phyloP scores from a whole-genome alignment of 176 grass and related monocot species.

The Tuctoria greenei region DNA sequence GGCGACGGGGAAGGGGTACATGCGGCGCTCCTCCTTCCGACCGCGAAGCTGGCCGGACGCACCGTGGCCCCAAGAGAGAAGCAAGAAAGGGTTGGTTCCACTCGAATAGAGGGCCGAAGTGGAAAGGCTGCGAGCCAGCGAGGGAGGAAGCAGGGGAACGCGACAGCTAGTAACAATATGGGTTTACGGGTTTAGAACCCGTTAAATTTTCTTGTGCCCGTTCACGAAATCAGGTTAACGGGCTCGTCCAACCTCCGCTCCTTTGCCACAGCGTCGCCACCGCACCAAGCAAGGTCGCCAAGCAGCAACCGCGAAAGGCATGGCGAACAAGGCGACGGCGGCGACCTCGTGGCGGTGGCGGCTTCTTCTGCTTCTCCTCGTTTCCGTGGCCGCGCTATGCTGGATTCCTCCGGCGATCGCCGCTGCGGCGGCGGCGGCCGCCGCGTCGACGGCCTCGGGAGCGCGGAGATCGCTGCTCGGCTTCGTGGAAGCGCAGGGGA shows the following conservation, averaged over 20 bases:
- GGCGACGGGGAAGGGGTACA: slow-evolving; percentile 73
- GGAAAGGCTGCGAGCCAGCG: too few relatives aligned
- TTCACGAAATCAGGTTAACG: slow-evolving; percentile 16
- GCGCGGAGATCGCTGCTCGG: slow-evolving; percentile 60
- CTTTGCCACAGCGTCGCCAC: slow-evolving; percentile 21
- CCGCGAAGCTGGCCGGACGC: slow-evolving; percentile 87
- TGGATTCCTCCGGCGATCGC: slow-evolving; percentile 60
- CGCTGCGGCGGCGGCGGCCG: slow-evolving; percentile 26
- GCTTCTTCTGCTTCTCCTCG: slow-evolving; percentile 35
- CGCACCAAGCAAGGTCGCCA: slow-evolving; percentile 17
- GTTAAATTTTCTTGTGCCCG: not conserved
- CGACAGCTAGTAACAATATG: not conserved
- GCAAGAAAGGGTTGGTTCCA: slow-evolving; percentile 32
- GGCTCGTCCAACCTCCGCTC: slow-evolving; percentile 25
- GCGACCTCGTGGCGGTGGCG: slow-evolving; percentile 53
- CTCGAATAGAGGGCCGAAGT: slow-evolving; percentile 39
- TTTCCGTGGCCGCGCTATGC: slow-evolving; percentile 47
- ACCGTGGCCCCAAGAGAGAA: slow-evolving; percentile 89
- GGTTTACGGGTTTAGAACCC: not conserved
- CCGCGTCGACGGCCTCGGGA: slow-evolving; percentile 32
- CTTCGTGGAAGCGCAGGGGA: slow-evolving; percentile 76
- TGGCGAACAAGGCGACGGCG: slow-evolving; percentile 49
- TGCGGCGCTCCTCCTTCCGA: slow-evolving; percentile 82
- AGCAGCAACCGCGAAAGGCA: slow-evolving; percentile 13
- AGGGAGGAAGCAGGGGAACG: not conserved